phyloP scores from a whole-genome alignment of 257 asterid species.

The Ehretia macrophylla region DNA sequence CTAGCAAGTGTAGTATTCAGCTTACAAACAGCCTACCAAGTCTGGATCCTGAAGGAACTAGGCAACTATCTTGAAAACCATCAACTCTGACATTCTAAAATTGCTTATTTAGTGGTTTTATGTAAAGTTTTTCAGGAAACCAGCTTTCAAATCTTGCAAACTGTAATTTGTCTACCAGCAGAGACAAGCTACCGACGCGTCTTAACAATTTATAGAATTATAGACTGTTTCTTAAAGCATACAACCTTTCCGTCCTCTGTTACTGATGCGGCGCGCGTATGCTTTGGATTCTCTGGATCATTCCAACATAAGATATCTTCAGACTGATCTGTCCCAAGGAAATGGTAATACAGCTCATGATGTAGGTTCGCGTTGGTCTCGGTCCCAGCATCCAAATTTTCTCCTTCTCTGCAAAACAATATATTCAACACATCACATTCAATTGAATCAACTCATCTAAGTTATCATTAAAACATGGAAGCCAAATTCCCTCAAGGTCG shows the following conservation, averaged over 20 bases:
- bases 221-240: not conserved
- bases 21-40: too few species aligned
- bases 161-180: too few species aligned
- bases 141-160: too few species aligned
- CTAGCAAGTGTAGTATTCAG: too few species aligned
- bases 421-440: constrained; percentile 2
- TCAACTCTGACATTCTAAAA: too few species aligned
- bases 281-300: constrained; percentile 75
- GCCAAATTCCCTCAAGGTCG: too few species aligned
- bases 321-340: constrained; percentile 83
- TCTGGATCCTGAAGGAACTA: too few species aligned
- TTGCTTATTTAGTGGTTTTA: too few species aligned
- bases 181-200: too few species aligned
- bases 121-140: too few species aligned
- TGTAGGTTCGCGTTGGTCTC: constrained; percentile 79
- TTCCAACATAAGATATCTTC: constrained; percentile 89
- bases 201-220: too few species aligned
- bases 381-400: constrained; percentile 75
- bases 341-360: constrained; percentile 87
- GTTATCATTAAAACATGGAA: not conserved
- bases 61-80: too few species aligned
- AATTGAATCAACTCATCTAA: not conserved
- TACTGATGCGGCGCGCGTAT: constrained; percentile 58
- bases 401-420: constrained; percentile 54
- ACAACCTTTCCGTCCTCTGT: constrained; percentile 92